A percentile compares a stretch with the other conserved stretches of the same genome.
Evolutionary conservation across 768 basidiomycete species (phyloP).

Genomic region (Leccinum aurantiacum): DNA sequence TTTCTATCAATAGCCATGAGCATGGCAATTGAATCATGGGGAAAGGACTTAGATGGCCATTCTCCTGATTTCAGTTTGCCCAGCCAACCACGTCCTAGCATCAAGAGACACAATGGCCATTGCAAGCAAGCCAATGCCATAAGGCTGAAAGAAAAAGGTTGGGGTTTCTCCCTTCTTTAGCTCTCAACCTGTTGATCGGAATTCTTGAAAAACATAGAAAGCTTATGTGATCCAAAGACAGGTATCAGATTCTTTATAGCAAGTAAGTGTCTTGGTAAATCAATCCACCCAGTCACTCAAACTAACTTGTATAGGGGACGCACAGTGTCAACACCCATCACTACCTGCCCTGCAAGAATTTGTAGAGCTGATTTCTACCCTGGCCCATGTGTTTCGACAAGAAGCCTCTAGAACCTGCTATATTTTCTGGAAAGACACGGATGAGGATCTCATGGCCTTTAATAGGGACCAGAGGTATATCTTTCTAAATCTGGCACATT

Average conservation of each 20-base stretch:
- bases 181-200: neutral
- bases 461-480: constrained; percentile 15
- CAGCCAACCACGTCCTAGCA: neutral
- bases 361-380: no score
- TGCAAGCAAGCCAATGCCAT: constrained; percentile 12
- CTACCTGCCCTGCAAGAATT: no score
- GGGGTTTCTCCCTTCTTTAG: neutral
- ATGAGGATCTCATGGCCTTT: constrained; percentile 20
- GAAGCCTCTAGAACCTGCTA: neutral
- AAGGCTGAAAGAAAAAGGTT: constrained; percentile 3
- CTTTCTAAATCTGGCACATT: constrained; percentile 17
- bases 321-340: no score
- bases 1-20: neutral
- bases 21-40: neutral
- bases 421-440: constrained; percentile 21
- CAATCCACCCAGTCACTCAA: neutral
- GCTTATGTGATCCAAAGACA: neutral
- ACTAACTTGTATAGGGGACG: neutral
- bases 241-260: constrained; percentile 14
- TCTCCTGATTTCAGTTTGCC: neutral
- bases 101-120: neutral
- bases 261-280: constrained; percentile 2
- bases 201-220: neutral
- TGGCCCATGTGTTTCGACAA: no score
- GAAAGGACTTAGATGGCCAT: no score